Evolutionary conservation across 192 early-diverging fungal species (phyloP).

Genomic region (Jimgerdemannia flammicorona): DNA sequence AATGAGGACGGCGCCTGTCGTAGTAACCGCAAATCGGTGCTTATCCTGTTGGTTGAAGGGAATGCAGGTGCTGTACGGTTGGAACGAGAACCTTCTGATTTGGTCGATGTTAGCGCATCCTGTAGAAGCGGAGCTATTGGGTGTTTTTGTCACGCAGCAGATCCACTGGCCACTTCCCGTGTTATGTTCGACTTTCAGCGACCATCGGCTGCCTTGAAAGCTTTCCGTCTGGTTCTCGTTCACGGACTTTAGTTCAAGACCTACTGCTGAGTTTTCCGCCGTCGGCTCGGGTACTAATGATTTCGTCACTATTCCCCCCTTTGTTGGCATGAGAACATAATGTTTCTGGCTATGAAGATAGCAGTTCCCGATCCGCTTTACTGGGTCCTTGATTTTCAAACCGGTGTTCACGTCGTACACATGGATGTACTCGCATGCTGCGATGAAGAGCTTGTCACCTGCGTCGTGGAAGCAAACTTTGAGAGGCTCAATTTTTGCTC

Average conservation of each 20-base stretch:
- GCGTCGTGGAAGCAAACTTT: neutral
- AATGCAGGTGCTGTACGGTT: neutral
- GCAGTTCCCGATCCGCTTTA: neutral
- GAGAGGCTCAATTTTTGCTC: neutral
- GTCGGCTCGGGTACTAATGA: neutral
- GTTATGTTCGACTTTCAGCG: neutral
- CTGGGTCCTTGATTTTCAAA: neutral
- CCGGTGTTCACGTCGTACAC: neutral
- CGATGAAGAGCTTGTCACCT: neutral
- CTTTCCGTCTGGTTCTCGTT: neutral
- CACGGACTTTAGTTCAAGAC: neutral
- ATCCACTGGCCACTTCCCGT: neutral
- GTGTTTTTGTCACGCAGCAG: neutral
- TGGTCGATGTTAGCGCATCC: no score
- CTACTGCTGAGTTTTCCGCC: neutral
- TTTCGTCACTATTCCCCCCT: neutral
- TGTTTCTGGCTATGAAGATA: neutral
- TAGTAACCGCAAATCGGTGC: neutral
- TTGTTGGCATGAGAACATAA: neutral
- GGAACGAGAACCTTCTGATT: neutral
- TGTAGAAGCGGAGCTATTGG: neutral
- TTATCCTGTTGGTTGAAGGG: neutral
- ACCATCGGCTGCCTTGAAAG: neutral
- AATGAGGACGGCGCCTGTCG: neutral
- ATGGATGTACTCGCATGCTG: neutral